Percentiles rank a stretch among this genome's conserved stretches.
These are phyloP conservation scores for Colletotrichum acutatum DNA, from an alignment of 2,329 filamentous ascomycete genomes.

Conservation along the genomic window DNA sequence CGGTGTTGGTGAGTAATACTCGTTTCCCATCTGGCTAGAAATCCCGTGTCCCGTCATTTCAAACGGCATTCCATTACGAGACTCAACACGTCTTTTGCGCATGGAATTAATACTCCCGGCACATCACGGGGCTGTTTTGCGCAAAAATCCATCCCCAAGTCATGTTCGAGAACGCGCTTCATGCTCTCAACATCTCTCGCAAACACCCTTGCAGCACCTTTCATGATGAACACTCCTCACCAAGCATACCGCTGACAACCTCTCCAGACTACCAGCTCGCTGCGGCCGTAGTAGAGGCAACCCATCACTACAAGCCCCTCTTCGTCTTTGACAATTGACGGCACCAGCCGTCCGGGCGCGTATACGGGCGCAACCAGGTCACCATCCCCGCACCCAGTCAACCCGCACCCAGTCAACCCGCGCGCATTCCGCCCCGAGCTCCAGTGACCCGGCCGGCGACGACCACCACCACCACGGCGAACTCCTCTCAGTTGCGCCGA, in stretches of 20 bases:
- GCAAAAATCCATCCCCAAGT: background rate
- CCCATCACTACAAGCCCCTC: constrained; percentile 82
- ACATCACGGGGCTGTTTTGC: background rate
- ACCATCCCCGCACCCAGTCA: constrained; percentile 39
- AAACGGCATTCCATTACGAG: background rate
- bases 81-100: background rate
- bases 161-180: background rate
- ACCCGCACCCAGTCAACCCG: constrained; percentile 32
- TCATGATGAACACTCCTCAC: background rate
- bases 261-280: constrained; percentile 78
- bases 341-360: constrained; percentile 37
- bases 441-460: constrained; percentile 52
- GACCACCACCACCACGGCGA: background rate
- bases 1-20: constrained; percentile 69
- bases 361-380: constrained; percentile 40
- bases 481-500: background rate
- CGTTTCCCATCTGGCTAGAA: background rate
- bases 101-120: background rate
- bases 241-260: background rate
- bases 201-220: background rate
- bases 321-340: constrained; percentile 72
- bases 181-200: background rate
- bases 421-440: constrained; percentile 44
- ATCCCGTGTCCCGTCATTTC: background rate
- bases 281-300: constrained; percentile 85